Percentiles rank a stretch among this genome's conserved stretches.
These are phyloP conservation scores for Mikania micrantha DNA, from an alignment of 129 eudicot species.

Conservation along the genomic window DNA sequence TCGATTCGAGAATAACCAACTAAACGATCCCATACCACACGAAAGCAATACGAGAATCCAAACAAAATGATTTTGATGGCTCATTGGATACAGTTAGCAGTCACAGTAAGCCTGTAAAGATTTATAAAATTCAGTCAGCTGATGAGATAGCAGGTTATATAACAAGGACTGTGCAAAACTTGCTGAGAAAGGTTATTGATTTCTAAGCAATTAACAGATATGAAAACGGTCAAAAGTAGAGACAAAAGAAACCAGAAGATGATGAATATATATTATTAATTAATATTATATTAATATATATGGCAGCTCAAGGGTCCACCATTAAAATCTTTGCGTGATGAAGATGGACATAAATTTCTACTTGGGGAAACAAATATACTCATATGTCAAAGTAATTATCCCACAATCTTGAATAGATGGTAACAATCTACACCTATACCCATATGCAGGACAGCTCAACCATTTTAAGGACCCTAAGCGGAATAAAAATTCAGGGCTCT, in stretches of 20 bases:
- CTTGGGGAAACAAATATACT: neutral
- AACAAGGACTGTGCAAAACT: neutral
- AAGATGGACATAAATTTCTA: neutral
- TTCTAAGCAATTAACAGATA: neutral
- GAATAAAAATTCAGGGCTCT: no score
- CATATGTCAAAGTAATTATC: neutral
- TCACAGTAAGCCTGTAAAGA: constrained; percentile 7
- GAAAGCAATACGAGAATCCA: neutral
- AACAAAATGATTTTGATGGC: constrained; percentile 4
- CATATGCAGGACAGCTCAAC: no score
- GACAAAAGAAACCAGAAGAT: neutral
- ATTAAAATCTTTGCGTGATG: constrained; percentile 2
- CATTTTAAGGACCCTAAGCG: no score
- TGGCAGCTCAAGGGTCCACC: neutral
- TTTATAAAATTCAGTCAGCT: neutral
- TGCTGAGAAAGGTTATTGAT: constrained; percentile 1
- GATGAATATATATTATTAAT: neutral
- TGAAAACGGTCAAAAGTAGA: neutral
- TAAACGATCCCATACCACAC: neutral
- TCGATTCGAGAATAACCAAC: constrained; percentile 4
- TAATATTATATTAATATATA: constrained; percentile 3
- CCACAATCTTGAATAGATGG: neutral
- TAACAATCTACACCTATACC: neutral
- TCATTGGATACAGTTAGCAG: constrained; percentile 3
- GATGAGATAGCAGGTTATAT: neutral